Base-by-base conservation (phyloP, 1,139 yeast genomes). In the Eremothecium gossypii region DNA sequence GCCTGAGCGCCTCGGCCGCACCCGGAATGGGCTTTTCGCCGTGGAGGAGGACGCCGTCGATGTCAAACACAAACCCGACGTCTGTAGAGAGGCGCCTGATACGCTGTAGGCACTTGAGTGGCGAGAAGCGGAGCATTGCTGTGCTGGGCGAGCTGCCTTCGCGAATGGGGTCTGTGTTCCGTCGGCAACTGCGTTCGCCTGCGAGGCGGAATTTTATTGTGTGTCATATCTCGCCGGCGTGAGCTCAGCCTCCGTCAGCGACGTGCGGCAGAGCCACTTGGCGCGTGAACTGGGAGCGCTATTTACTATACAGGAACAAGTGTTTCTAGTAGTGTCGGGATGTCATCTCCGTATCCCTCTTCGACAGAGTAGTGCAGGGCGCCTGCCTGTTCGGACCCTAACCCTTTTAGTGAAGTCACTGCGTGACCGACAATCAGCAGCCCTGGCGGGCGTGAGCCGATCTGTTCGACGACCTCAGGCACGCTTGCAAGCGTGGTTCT, bases 371-470 rank as follows among this genome's bases (percentile, higher is more conserved):
- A 57, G 30, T 34, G 43, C 53, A 33, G 57, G 45, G n/a, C 47
- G 36, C 41, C 45, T 27, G 56, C 69, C 31, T 41, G 41, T 23
- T 44, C 58, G 42, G 57, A 43, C 14, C 64, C 57, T 30, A 62
- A 55, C 4, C 45, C 42, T 3, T 50, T 41, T 36, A 79, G 64
- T 1, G 81, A 85, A 27, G 74, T 75, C 54, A 96, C 87, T 0
- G 94, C 83, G 51, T 73, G 69, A 0, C 98, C 97, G 1, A 87
- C 75, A 2, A 91, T 82, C 37, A 91, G 68, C 45, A 91, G 67
- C 0, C 98, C 97, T 0, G 98, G 98, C 1, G 98, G 98, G 48
- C 96, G 70, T 9, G 93, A 82, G 0, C 96, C 97, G 40, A 79
- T 75, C n/a, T 74, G 75, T 49, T 81, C 83, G 1, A 87, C 76